These are phyloP conservation scores for Plantago coronopus DNA, from an alignment of 305 asterid genomes.

Conservation along the genomic window DNA sequence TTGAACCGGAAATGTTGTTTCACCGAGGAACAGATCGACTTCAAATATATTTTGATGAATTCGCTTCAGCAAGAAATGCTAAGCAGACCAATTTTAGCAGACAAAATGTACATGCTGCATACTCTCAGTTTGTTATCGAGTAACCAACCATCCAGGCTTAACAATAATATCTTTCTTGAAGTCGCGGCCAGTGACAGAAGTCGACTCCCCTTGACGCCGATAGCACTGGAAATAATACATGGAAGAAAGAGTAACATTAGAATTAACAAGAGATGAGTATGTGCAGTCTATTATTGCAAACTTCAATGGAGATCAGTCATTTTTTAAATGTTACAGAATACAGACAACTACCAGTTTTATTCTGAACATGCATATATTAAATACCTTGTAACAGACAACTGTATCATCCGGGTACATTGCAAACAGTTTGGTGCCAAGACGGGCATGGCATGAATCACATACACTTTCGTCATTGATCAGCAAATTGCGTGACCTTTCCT, in stretches of 20 bases:
- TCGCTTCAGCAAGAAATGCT: not conserved
- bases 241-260: not conserved
- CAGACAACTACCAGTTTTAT: no score
- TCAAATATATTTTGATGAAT: no score
- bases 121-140: slow-evolving; percentile 41
- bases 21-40: no score
- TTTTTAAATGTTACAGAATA: no score
- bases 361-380: no score
- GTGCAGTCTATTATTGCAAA: not conserved
- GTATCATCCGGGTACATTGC: slow-evolving; percentile 98
- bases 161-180: slow-evolving; percentile 53
- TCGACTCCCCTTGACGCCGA: slow-evolving; percentile 93
- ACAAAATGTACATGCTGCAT: not conserved
- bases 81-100: slow-evolving; percentile 7
- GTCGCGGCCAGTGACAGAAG: slow-evolving; percentile 65
- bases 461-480: slow-evolving; percentile 81
- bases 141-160: slow-evolving; percentile 92
- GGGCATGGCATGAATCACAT: slow-evolving; percentile 91
- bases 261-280: not conserved
- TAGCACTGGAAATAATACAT: slow-evolving; percentile 55
- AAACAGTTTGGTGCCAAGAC: slow-evolving; percentile 92
- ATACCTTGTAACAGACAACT: slow-evolving; percentile 85
- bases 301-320: not conserved
- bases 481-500: slow-evolving; percentile 86
- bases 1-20: no score